Percentiles rank a stretch among this genome's conserved stretches.
Evolutionary conservation across 371 early-diverging fungal genomes (phyloP).

Genomic region (Lichtheimia corymbifera): DNA sequence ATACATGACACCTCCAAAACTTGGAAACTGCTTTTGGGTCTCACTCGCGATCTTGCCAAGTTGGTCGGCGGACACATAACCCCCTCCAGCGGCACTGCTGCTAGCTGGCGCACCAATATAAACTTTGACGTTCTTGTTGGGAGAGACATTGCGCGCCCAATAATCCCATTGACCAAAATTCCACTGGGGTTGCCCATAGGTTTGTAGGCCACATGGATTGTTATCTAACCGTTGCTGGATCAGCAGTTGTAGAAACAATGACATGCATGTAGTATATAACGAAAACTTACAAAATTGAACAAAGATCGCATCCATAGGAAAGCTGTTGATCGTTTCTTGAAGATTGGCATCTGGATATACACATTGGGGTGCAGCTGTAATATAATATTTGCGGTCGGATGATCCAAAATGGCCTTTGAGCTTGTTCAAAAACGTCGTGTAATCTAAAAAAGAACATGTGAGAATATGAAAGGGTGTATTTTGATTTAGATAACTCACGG

Average conservation of each 20-base stretch:
- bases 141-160: slow-evolving; percentile 60
- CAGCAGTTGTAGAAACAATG: neutral
- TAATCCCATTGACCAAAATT: slow-evolving; percentile 63
- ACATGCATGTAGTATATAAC: neutral
- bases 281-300: slow-evolving; percentile 67
- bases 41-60: slow-evolving; percentile 25
- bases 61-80: slow-evolving; percentile 44
- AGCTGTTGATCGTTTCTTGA: slow-evolving; percentile 40
- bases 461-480: neutral
- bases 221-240: slow-evolving; percentile 44
- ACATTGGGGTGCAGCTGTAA: slow-evolving; percentile 79
- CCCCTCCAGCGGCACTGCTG: slow-evolving; percentile 55
- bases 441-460: slow-evolving; percentile 40
- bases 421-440: slow-evolving; percentile 51
- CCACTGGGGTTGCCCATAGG: slow-evolving; percentile 45
- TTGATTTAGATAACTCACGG: slow-evolving; percentile 21
- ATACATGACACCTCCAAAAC: slow-evolving; percentile 69
- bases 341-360: slow-evolving; percentile 70
- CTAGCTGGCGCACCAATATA: slow-evolving; percentile 66
- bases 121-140: slow-evolving; percentile 61
- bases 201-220: slow-evolving; percentile 69
- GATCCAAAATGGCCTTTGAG: slow-evolving; percentile 42
- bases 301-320: slow-evolving; percentile 69
- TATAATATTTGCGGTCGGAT: slow-evolving; percentile 45
- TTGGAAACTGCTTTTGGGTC: slow-evolving; percentile 37